Conservation (phyloP, 768 basidiomycete species). For the Scleroderma citrinum region DNA sequence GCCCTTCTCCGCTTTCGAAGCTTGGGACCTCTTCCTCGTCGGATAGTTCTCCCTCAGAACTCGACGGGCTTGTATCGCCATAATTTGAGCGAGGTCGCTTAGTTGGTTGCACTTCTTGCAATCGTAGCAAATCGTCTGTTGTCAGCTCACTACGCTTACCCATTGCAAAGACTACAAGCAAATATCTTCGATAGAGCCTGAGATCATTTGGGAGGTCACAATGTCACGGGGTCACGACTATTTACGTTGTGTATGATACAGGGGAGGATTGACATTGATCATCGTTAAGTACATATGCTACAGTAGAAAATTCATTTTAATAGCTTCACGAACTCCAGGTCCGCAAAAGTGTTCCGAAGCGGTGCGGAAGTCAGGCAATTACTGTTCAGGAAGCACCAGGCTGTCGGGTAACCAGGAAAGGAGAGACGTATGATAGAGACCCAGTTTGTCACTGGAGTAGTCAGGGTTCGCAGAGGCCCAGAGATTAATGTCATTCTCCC, state of each 20-base stretch:
- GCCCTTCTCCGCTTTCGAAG: conserved; percentile 1
- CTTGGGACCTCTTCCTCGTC: conserved; percentile 16
- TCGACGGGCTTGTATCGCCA: conserved; percentile 5
- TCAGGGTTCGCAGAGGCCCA: neutral
- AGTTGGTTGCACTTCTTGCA: conserved; percentile 35
- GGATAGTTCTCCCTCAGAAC: conserved; percentile 7
- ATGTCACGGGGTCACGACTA: too few species aligned
- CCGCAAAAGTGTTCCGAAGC: too few species aligned
- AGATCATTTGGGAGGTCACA: too few species aligned
- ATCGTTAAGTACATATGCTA: too few species aligned
- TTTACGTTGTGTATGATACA: too few species aligned
- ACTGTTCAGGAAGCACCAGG: neutral
- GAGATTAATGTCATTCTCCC: neutral
- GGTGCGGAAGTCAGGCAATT: neutral
- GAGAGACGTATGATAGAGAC: neutral
- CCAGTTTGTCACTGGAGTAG: neutral
- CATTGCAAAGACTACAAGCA: neutral
- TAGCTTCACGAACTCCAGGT: too few species aligned
- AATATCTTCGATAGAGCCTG: neutral
- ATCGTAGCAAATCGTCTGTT: conserved; percentile 42
- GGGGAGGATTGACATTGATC: too few species aligned
- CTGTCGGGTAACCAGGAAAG: neutral
- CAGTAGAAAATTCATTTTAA: too few species aligned
- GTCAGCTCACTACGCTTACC: conserved; percentile 23
- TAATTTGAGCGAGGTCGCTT: conserved; percentile 30